Base-by-base conservation (phyloP, 805 yeast genomes). In the Henningerozyma blattae region DNA sequence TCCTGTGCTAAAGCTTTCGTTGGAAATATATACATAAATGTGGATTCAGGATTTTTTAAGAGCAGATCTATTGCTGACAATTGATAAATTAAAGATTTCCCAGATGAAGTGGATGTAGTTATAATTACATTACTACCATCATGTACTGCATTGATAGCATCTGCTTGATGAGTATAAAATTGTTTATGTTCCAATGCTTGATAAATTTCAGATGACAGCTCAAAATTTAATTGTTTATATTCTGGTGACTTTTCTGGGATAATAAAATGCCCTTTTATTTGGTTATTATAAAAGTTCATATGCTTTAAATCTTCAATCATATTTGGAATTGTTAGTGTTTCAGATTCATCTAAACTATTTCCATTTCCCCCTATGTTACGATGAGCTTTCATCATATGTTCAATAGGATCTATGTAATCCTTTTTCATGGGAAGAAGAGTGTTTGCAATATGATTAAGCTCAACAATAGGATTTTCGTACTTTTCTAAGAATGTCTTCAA, bases 1-100 rank as follows among this genome's bases (percentile, higher is more conserved):
- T 91, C 98, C 50, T 91, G 98, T 0, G 99, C 97, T 33, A 91
- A 63, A 0, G 99, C 98, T 50, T 91, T 91, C 0, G 99, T 91
- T 2, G 99, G 99, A 47, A 91, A 91, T 10, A 91, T 76, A 46
- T 81, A 86, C 64, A 93, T 64, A 8, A 95, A 81, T 0, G 94
- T 82, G 1, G 61, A 47, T 22, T 59, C 60, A 9, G 60, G 59
- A 28, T 52, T 64, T 8, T 50, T 46, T 29, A 70, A 64, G 33
- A 67, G 57, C 33, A 59, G 46, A 33, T 64, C 58, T 8, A 87
- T 52, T 3, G 89, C 82, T 0, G 97, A 94, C 2, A 86, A 57
- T 54, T 91, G 98, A 48, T 87, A 91, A 19, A 91, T 82, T 40
- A 91, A 62, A 0, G 97, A 87, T 48, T 91, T 91, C 31, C 99